Base-by-base conservation (phyloP, 495 filamentous ascomycete genomes). In the Talaromyces thailandensis region DNA sequence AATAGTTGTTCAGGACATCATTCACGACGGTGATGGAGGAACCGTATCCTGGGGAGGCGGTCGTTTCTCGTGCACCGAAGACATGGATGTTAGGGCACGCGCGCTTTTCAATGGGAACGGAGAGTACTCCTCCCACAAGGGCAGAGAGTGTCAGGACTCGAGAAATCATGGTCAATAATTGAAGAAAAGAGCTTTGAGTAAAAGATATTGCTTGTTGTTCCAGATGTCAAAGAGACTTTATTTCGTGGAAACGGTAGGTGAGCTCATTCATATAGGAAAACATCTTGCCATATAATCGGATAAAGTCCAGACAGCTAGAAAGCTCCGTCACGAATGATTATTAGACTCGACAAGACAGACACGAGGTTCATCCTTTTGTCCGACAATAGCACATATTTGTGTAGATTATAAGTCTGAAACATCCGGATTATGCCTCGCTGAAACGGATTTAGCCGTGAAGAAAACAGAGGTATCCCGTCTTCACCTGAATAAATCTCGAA, bases 21-120 rank as follows among this genome's bases (percentile, higher is more conserved):
- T 84, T 74, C 56, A 86, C 78, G 26, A 86, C 79, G 3, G 76
- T 77, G 52, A 61, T 71, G 50, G 71, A 68, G 4, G 81, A 78
- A 6, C 84, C 84, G 65, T 81, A 84, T 16, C 85, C 84, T 6
- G 76, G 65, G 2, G 79, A 63, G 2, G 68, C 84, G 0, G 83
- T 86, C 11, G 85, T 88, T 73, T 88, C 86, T 53, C 86, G 83
- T 0, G 86, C 86, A 7, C 84, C 85, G 57, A 87, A 85, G 48
- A 85, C 75, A 66, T 87, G 85, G 28, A 86, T 71, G 29, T 71
- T 65, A 6, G 81, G 81, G 64, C 82, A 85, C 23, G 64, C 63
- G 50, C 71, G 70, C 29, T 70, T 69, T 29, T 67, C 68, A 1
- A 70, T 16, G 4, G 68, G 65, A n/a, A 67, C 45, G 31, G 71